Evolutionary conservation across 106 monocot genomes (phyloP), one percentile per base, ranked within the genome.

Genomic region (Cymbidium sinense): DNA sequence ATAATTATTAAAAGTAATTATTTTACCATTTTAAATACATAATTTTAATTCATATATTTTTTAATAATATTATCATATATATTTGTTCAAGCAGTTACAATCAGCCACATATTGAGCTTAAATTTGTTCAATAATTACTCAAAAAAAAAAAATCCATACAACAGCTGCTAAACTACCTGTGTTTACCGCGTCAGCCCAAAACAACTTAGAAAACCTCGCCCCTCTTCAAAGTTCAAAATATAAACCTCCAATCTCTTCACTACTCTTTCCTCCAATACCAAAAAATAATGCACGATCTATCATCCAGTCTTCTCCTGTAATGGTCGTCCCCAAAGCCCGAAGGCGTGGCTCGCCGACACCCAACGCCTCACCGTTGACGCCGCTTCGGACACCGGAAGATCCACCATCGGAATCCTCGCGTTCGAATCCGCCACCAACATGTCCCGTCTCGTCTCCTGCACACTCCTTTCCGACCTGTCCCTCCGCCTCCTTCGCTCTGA

Each of bases 361-460:
- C 69, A 3, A 9, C 69, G 1, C 31, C 25, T 13, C 69, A 0
- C 69, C 69, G 18, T 10, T 33, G 17, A 3, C 67, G 2, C 67
- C 29, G 33, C 31, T 13, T 3, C 12, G 1, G 33, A 5, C 11
- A 35, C 21, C 37, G 20, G 39, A n/a, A n/a, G 37, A 71, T 4
- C 8, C 5, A 39, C 21, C 20, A 71, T 71, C 21, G 71, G 37
- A 71, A 71, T 71, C n/a, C 35, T 71, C 37, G 34, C 36, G 21
- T 71, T 71, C 21, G 71, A 71, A 29, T 8, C 36, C 1, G 71
- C 71, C 21, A 23, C 37, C 9, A 29, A 21, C 21, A 91, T 94
- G 93, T 88, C 91, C 0, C 75, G 82, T 17, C 89, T 94, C 37
- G 76, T 96, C 72, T 82, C 84, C 88, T 94, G 51, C 85, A 96